Percentiles rank a stretch among this genome's conserved stretches.
Evolutionary conservation across 192 early-diverging fungal species (phyloP).

Genomic region (Phycomyces nitens): DNA sequence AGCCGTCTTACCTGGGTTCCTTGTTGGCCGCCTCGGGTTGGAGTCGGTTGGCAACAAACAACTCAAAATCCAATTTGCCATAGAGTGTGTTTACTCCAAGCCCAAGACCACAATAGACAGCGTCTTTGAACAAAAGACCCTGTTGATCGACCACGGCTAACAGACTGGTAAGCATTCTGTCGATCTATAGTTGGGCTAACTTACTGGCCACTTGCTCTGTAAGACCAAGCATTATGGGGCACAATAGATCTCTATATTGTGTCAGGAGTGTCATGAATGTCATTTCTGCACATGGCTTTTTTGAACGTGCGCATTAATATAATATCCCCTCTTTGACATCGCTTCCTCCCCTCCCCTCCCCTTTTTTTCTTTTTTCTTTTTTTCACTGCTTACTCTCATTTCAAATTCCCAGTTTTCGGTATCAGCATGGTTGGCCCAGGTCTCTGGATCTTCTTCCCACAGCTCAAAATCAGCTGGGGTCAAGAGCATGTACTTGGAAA

Average conservation of each 20-base stretch:
- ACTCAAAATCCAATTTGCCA: conserved; percentile 78
- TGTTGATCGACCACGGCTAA: conserved; percentile 40
- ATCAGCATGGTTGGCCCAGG: conserved; percentile 74
- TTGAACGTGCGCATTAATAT: neutral
- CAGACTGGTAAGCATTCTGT: conserved; percentile 3
- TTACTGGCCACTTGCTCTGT: conserved; percentile 56
- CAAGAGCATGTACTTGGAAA: conserved; percentile 71
- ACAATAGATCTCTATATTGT: conserved; percentile 55
- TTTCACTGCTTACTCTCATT: conserved; percentile 48
- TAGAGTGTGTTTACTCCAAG: conserved; percentile 78
- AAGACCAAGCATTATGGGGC: conserved; percentile 60
- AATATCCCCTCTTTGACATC: neutral
- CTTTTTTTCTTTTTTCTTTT: too few relatives aligned
- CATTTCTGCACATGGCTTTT: conserved; percentile 78
- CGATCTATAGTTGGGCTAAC: conserved; percentile 16
- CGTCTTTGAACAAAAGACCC: conserved; percentile 66
- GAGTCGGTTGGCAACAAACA: conserved; percentile 65
- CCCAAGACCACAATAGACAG: conserved; percentile 76
- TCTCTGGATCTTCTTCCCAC: conserved; percentile 88
- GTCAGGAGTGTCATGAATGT: conserved; percentile 75
- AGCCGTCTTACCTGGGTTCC: conserved; percentile 41
- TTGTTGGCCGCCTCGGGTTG: conserved; percentile 51
- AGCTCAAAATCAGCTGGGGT: conserved; percentile 63
- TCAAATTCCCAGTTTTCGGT: conserved; percentile 85
- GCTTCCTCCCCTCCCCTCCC: too few relatives aligned